Evolutionary conservation across 495 filamentous ascomycete genomes (phyloP).

Genomic region (Xylaria telfairii): DNA sequence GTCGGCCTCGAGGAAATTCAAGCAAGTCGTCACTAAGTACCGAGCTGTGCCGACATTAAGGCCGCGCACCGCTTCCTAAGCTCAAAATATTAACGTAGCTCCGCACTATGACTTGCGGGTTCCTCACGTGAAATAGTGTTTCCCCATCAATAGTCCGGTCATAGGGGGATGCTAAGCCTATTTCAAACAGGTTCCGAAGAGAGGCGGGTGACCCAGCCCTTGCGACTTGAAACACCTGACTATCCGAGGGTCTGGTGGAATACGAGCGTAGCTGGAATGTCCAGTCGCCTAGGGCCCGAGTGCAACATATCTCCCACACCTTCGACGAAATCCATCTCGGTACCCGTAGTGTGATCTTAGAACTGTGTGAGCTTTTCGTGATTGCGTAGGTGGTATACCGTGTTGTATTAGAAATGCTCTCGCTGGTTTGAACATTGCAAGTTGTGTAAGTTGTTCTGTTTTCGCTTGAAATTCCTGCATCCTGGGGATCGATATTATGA

Average conservation of each 20-base stretch:
- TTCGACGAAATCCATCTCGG: neutral
- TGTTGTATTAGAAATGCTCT: neutral
- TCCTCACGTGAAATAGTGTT: neutral
- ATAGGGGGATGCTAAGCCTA: neutral
- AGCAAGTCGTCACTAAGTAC: neutral
- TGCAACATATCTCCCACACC: neutral
- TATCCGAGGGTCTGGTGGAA: neutral
- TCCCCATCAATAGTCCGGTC: neutral
- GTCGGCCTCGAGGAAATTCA: neutral
- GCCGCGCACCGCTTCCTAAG: neutral
- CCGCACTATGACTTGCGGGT: neutral
- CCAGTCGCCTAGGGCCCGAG: neutral
- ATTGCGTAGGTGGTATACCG: neutral
- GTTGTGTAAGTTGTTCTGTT: neutral
- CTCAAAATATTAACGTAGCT: neutral
- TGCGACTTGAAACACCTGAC: neutral
- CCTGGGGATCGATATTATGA: neutral
- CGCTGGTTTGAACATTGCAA: neutral
- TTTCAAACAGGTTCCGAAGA: neutral
- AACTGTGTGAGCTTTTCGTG: neutral
- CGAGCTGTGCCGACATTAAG: neutral
- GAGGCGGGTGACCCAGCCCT: neutral
- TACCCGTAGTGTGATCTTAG: neutral
- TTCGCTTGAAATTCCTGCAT: too few species aligned
- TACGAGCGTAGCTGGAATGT: neutral